Evolutionary conservation across 371 early-diverging fungal genomes (phyloP), one percentile per base, ranked within the genome.

Genomic region (Mortierella sp.): DNA sequence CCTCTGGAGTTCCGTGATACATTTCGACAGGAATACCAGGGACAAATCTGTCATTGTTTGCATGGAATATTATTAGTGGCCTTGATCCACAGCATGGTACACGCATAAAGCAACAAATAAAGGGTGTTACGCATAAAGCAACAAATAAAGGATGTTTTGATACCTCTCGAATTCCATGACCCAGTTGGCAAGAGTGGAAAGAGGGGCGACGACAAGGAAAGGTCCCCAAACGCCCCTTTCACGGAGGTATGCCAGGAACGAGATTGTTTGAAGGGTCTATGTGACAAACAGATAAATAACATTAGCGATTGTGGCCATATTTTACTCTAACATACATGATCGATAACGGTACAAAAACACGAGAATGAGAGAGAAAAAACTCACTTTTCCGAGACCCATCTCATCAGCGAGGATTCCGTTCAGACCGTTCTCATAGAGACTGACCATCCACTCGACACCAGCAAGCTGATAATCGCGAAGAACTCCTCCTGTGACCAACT

Each of bases 341-440:
- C 7, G 32, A 29, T 48, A 44, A 44, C 27, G 35, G 12, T 12
- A 55, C 16, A 24, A 3, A 65, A 70, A 21, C 35, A 41, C 55
- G 2, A 41, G 27, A 18, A 29, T 35, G 29, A 35, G 18, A 60
- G 41, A 7, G 41, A 38, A 32, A 65, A 4, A 1, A 32, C 56
- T 71, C 81, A 94, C 94, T 91, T 98, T 97, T 77, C 97, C 98
- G 38, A 99, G 91, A 68, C 99, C 99, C 99, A 99, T 99, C 84
- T 99, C 99, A 89, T 99, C 99, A 21, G 99, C 99, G 58, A 99
- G 88, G 82, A 99, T 99, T 44, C 99, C 98, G 83, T 99, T 99
- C 41, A 99, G 92, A 43, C 99, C 98, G 84, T 98, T 98, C 76
- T 99, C 97, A 91, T 98, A 99, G 35, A 99, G 90, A 80, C 96